Evolutionary conservation across 352 stramenopile species (phyloP).

Genomic region (Phytophthora uliginosa): DNA sequence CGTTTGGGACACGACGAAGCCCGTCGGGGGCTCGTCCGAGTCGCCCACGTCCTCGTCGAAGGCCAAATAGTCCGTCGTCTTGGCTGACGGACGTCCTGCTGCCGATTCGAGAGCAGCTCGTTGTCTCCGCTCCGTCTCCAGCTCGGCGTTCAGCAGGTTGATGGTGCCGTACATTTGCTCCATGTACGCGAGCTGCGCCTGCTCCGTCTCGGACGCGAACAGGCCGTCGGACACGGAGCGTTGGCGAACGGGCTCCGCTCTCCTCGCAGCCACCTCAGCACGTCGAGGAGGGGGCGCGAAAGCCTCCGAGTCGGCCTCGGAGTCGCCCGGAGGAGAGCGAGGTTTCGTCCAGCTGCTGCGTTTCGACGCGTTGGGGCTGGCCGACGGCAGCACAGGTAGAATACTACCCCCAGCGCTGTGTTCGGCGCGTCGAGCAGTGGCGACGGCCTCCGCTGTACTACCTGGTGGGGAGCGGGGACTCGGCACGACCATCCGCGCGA

Average conservation of each 20-base stretch:
- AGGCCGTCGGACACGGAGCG: constrained; percentile 11
- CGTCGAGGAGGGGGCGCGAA: constrained; percentile 25
- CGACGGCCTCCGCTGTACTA: constrained; percentile 30
- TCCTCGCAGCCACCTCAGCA: constrained; percentile 15
- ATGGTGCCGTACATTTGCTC: constrained; percentile 80
- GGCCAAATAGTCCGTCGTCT: constrained; percentile 33
- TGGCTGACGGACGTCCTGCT: constrained; percentile 13
- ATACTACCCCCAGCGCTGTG: constrained; percentile 39
- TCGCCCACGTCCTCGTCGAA: constrained; percentile 29
- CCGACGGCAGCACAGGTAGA: constrained; percentile 45
- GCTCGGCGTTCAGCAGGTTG: constrained; percentile 53
- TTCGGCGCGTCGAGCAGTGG: constrained; percentile 33
- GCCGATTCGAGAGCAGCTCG: constrained; percentile 23
- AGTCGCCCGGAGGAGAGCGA: constrained; percentile 22
- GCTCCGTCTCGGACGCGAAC: constrained; percentile 36
- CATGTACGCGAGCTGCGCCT: constrained; percentile 70
- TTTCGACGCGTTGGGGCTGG: constrained; percentile 46
- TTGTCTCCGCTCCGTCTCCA: constrained; percentile 55
- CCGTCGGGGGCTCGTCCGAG: constrained; percentile 19
- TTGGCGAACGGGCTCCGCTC: constrained; percentile 15
- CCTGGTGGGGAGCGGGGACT: constrained; percentile 38
- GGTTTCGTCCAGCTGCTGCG: constrained; percentile 60
- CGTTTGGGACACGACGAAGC: constrained; percentile 28
- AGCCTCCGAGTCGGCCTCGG: constrained; percentile 18
- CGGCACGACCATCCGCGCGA: constrained; percentile 29